phyloP scores from a whole-genome alignment of 495 filamentous ascomycete species.

The Choiromyces venosus region DNA sequence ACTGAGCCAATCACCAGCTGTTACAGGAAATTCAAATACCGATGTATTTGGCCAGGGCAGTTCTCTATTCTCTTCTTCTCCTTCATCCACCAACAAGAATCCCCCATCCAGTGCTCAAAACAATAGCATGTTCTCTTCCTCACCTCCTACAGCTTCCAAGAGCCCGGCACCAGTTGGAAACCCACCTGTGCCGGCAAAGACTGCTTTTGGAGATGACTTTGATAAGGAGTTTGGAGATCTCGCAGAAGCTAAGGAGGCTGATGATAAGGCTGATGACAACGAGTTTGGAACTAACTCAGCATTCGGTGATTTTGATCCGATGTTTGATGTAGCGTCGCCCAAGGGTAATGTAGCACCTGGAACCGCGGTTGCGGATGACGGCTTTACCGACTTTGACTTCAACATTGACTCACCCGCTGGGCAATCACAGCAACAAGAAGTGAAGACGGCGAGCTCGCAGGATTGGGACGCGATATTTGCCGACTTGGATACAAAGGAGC shows the following conservation, averaged over 20 bases:
- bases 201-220: slow-evolving; percentile 56
- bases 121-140: slow-evolving; percentile 30
- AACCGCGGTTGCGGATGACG: slow-evolving; percentile 48
- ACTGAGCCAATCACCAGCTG: slow-evolving; percentile 42
- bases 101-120: slow-evolving; percentile 20
- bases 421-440: slow-evolving; percentile 34
- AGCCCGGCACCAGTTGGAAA: slow-evolving; percentile 28
- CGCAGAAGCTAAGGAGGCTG: slow-evolving; percentile 80
- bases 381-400: slow-evolving; percentile 46
- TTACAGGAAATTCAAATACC: slow-evolving; percentile 26
- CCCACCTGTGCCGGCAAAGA: slow-evolving; percentile 43
- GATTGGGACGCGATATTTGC: slow-evolving; percentile 97
- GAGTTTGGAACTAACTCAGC: slow-evolving; percentile 63
- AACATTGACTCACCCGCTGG: slow-evolving; percentile 35
- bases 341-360: slow-evolving; percentile 45
- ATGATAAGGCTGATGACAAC: slow-evolving; percentile 64
- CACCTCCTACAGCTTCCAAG: slow-evolving; percentile 42
- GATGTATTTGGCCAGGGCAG: slow-evolving; percentile 32
- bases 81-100: slow-evolving; percentile 11
- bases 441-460: slow-evolving; percentile 50
- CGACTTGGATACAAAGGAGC: slow-evolving; percentile 53
- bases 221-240: slow-evolving; percentile 84
- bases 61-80: slow-evolving; percentile 23
- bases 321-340: slow-evolving; percentile 57
- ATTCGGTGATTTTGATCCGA: slow-evolving; percentile 61